phyloP scores from a whole-genome alignment of 1,139 yeast genomes.

The Geotrichum aggregatum region DNA sequence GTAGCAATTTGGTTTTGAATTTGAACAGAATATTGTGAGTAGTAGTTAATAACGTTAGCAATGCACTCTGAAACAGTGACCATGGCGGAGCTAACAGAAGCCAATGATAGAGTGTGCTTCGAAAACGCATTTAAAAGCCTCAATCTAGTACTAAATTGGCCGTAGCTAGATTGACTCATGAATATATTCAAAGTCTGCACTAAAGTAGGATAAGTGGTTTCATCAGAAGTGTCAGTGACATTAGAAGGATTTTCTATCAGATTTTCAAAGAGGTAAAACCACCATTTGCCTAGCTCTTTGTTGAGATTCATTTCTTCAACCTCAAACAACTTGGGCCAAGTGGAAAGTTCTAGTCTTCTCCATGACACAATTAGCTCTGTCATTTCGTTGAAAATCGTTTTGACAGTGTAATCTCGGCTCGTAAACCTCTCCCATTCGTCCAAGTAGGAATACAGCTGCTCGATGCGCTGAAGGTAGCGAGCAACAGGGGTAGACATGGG shows the following conservation, averaged over 20 bases:
- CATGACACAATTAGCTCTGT: conserved; percentile 75
- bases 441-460: conserved; percentile 75
- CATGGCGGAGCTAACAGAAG: conserved; percentile 19
- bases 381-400: conserved; percentile 51
- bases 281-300: conserved; percentile 68
- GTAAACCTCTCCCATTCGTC: conserved; percentile 96
- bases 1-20: conserved; percentile 47
- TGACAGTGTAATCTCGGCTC: conserved; percentile 66
- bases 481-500: conserved; percentile 72
- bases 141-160: conserved; percentile 63
- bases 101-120: conserved; percentile 41
- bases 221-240: conserved; percentile 24
- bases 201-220: conserved; percentile 43
- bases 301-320: conserved; percentile 58
- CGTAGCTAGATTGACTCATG: conserved; percentile 68
- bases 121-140: conserved; percentile 59
- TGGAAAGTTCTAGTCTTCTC: conserved; percentile 80
- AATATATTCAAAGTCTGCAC: conserved; percentile 73
- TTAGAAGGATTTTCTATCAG: conserved; percentile 39
- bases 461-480: conserved; percentile 72
- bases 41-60: conserved; percentile 59
- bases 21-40: conserved; percentile 55
- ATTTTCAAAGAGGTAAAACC: conserved; percentile 85
- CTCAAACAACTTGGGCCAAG: conserved; percentile 76
- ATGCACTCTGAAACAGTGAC: conserved; percentile 45